phyloP scores from a whole-genome alignment of 2,329 filamentous ascomycete species.

The Alternaria burnsii region DNA sequence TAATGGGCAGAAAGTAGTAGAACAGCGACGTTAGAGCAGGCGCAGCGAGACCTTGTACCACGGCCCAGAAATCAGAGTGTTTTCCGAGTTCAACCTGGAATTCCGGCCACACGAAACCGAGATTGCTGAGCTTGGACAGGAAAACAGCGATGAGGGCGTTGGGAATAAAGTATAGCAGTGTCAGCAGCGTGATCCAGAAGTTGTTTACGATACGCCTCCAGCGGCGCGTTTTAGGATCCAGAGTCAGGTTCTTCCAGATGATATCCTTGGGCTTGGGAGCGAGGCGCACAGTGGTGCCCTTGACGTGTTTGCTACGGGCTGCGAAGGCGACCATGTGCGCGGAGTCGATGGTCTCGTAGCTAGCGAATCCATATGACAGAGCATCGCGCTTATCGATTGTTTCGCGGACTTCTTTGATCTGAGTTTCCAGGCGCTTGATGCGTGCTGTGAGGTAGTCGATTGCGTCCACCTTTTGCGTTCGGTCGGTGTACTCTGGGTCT shows the following conservation, averaged over 20 bases:
- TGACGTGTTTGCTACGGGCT: slow-evolving; percentile 79
- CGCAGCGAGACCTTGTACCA: slow-evolving; percentile 90
- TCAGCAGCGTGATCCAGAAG: slow-evolving; percentile 83
- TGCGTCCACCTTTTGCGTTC: slow-evolving; percentile 82
- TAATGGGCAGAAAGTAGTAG: slow-evolving; percentile 86
- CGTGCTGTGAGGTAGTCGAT: slow-evolving; percentile 91
- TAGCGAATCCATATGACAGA: slow-evolving; percentile 92
- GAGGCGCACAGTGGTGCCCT: slow-evolving; percentile 77
- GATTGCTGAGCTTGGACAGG: slow-evolving; percentile 81
- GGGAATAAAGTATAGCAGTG: slow-evolving; percentile 85
- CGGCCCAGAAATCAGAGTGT: slow-evolving; percentile 77
- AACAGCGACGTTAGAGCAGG: slow-evolving; percentile 87
- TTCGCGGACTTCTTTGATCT: slow-evolving; percentile 83
- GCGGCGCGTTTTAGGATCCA: slow-evolving; percentile 72
- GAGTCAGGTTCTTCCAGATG: slow-evolving; percentile 91
- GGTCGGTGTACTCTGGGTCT: slow-evolving; percentile 69
- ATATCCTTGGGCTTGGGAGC: slow-evolving; percentile 90
- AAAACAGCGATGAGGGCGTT: slow-evolving; percentile 97
- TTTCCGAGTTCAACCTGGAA: slow-evolving; percentile 72
- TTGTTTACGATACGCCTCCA: slow-evolving; percentile 81
- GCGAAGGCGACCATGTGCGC: slow-evolving; percentile 88
- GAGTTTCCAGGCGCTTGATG: slow-evolving; percentile 80
- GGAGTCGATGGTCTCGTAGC: slow-evolving; percentile 86
- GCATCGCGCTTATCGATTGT: slow-evolving; percentile 87
- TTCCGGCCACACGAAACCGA: slow-evolving; percentile 79